Evolutionary conservation across 2,329 filamentous ascomycete genomes (phyloP).

Genomic region (Alternaria sp.): DNA sequence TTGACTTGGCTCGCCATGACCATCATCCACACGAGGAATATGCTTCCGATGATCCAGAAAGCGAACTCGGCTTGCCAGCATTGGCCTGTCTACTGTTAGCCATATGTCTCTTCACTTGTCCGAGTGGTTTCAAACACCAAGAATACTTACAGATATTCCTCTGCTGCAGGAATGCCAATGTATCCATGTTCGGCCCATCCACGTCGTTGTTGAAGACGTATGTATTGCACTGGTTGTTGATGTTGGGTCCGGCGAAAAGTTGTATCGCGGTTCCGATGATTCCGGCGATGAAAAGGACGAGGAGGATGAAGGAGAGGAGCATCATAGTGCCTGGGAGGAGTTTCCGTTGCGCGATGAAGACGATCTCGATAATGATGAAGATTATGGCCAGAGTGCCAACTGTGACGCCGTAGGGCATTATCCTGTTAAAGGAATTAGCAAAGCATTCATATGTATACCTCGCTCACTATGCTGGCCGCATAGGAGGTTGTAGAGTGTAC

Average conservation of each 20-base stretch:
- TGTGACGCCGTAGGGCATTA: slow-evolving; percentile 69
- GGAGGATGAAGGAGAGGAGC: slow-evolving; percentile 66
- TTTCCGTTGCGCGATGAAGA: slow-evolving; percentile 62
- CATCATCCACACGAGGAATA: slow-evolving; percentile 73
- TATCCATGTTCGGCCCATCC: slow-evolving; percentile 59
- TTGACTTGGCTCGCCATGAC: slow-evolving; percentile 66
- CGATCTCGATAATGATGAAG: slow-evolving; percentile 65
- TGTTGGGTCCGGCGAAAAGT: slow-evolving; percentile 64
- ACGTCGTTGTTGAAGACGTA: slow-evolving; percentile 59
- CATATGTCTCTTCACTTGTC: neutral
- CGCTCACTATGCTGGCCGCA: neutral
- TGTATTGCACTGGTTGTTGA: slow-evolving; percentile 65
- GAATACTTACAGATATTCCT: slow-evolving; percentile 62
- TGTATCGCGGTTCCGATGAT: slow-evolving; percentile 69
- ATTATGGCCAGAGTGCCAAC: slow-evolving; percentile 62
- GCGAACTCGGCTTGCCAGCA: slow-evolving; percentile 69
- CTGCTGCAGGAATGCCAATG: slow-evolving; percentile 68
- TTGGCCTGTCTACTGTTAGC: slow-evolving; percentile 54
- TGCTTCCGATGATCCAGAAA: slow-evolving; percentile 67
- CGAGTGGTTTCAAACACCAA: neutral
- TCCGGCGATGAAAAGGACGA: slow-evolving; percentile 67
- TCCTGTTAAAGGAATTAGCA: slow-evolving; percentile 51
- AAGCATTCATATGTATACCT: neutral
- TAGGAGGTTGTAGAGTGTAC: slow-evolving; percentile 15
- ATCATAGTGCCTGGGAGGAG: slow-evolving; percentile 66